These are phyloP conservation scores for Seminavis robusta DNA, from an alignment of 108 stramenopile species.

Conservation along the genomic window DNA sequence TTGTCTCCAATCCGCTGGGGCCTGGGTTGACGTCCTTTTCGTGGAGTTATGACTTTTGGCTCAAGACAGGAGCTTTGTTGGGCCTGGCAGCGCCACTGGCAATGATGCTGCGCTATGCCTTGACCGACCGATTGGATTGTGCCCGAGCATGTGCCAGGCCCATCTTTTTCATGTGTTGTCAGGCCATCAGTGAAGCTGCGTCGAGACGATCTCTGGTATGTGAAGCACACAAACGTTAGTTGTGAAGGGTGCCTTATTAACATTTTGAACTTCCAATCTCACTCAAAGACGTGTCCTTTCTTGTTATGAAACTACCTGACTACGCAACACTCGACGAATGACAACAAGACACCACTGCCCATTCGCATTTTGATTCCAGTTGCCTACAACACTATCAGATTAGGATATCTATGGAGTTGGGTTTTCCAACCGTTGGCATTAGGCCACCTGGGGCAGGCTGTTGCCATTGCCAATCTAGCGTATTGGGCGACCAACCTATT, in stretches of 20 bases:
- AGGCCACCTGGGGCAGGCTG: conserved; percentile 20
- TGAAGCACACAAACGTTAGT: not conserved
- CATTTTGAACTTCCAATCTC: not conserved
- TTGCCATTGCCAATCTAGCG: conserved; percentile 51
- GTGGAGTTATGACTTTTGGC: conserved; percentile 44
- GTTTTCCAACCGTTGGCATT: conserved; percentile 20
- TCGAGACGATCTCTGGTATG: conserved; percentile 23
- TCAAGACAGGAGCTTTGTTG: conserved; percentile 44
- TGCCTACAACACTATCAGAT: conserved; percentile 51
- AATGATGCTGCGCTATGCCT: conserved; percentile 5
- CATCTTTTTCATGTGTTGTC: conserved; percentile 61
- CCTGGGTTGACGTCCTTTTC: conserved; percentile 27
- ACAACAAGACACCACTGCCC: conserved; percentile 51
- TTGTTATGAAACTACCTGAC: too few species aligned
- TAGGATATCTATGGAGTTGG: conserved; percentile 58
- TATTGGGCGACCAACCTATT: conserved; percentile 68
- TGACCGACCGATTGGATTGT: not conserved
- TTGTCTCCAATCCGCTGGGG: conserved; percentile 67
- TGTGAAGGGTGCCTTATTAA: not conserved
- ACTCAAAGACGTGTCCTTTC: too few species aligned
- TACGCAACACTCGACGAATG: not conserved
- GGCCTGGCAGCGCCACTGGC: conserved; percentile 47
- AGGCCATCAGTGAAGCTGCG: conserved; percentile 51
- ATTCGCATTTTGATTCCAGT: conserved; percentile 69
- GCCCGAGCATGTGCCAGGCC: conserved; percentile 33